phyloP scores from a whole-genome alignment of 805 yeast species.

The Torulaspora quercuum region DNA sequence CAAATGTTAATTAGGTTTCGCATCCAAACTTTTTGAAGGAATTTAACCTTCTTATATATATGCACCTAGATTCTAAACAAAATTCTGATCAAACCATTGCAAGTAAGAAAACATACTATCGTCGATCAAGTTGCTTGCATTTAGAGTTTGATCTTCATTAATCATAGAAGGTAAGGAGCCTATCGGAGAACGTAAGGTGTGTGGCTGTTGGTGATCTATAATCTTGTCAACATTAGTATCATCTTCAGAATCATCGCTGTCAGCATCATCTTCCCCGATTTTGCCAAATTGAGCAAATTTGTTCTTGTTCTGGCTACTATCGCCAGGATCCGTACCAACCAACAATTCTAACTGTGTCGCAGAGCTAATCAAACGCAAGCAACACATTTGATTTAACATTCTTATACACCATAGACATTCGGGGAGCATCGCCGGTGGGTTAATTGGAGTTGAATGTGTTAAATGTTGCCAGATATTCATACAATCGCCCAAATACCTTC shows the following conservation, averaged over 20 bases:
- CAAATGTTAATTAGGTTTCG: too few species aligned
- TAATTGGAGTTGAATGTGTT: constrained; percentile 31
- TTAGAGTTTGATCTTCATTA: too few species aligned
- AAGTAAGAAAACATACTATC: constrained; percentile 43
- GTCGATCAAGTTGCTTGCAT: constrained; percentile 7
- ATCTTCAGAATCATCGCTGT: constrained; percentile 1
- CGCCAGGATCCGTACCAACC: constrained; percentile 53
- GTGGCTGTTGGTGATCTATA: too few species aligned
- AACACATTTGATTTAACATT: constrained; percentile 49
- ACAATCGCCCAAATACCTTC: constrained; percentile 15
- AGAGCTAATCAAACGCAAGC: constrained; percentile 45
- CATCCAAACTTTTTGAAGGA: background rate
- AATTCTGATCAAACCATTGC: constrained; percentile 52
- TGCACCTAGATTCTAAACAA: constrained; percentile 9
- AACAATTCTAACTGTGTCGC: constrained; percentile 35
- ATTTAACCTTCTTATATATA: background rate
- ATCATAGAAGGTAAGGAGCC: too few species aligned
- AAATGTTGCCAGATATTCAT: constrained; percentile 27
- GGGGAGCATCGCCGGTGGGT: constrained; percentile 46
- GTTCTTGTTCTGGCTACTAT: constrained; percentile 47
- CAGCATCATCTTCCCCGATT: constrained; percentile 29
- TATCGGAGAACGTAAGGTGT: too few species aligned
- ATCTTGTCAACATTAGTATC: background rate
- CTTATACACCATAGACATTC: constrained; percentile 64
- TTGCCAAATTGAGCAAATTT: constrained; percentile 48